phyloP scores from a whole-genome alignment of 2,329 filamentous ascomycete genomes.

The Cladosporium sp. region DNA sequence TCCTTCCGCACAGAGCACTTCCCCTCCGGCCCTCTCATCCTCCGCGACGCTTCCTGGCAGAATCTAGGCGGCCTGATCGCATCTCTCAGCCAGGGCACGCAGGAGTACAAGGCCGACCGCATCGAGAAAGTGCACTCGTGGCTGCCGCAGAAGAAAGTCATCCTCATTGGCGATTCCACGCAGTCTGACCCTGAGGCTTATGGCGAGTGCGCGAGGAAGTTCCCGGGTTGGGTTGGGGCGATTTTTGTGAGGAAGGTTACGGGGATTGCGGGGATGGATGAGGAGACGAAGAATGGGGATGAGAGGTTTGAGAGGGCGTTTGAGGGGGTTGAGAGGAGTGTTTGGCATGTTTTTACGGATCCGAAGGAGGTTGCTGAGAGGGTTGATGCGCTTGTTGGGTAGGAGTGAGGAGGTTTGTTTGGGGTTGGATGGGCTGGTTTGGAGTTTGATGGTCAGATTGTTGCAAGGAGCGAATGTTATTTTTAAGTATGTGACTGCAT shows the following conservation, averaged over 20 bases:
- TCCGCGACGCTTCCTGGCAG: constrained; percentile 85
- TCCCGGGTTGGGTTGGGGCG: constrained; percentile 74
- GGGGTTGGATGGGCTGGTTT: background rate
- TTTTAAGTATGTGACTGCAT: background rate
- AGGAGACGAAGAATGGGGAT: constrained; percentile 67
- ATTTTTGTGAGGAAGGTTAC: constrained; percentile 85
- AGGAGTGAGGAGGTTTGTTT: background rate
- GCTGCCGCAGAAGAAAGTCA: constrained; percentile 76
- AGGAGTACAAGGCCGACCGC: constrained; percentile 81
- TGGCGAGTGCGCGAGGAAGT: constrained; percentile 69
- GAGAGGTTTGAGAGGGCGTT: constrained; percentile 83
- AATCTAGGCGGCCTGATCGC: constrained; percentile 77
- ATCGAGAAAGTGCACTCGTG: constrained; percentile 76
- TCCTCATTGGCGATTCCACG: constrained; percentile 87
- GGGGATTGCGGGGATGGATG: constrained; percentile 70
- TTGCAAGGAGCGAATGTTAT: background rate
- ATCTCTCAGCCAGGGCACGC: constrained; percentile 75
- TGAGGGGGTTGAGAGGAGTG: constrained; percentile 64
- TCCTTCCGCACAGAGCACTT: constrained; percentile 71
- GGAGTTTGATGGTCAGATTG: background rate
- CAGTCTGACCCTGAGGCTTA: constrained; percentile 91
- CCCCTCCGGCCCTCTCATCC: constrained; percentile 75
- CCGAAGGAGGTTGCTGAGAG: constrained; percentile 61
- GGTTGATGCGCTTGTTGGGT: constrained; percentile 34
- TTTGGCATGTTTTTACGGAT: constrained; percentile 83